Conservation (phyloP, 2,329 filamentous ascomycete species). For the Myrmaecium sp. region DNA sequence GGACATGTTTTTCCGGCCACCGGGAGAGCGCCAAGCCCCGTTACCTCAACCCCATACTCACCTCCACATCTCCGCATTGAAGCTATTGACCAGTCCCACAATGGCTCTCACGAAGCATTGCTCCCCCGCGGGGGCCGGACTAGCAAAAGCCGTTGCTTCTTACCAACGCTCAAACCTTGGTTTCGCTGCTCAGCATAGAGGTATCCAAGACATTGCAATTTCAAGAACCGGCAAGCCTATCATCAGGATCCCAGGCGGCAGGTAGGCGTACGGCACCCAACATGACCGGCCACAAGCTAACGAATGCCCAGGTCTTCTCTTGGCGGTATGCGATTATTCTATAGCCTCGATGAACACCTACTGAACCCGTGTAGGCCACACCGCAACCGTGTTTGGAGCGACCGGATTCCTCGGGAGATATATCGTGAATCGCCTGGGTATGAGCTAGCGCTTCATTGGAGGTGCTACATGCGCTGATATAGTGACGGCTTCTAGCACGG, state of each 20-base stretch:
- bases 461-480: slow-evolving; percentile 2
- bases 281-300: too few relatives aligned
- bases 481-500: slow-evolving; percentile 63
- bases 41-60: slow-evolving; percentile 5
- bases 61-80: slow-evolving; percentile 7
- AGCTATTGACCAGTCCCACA: slow-evolving; percentile 22
- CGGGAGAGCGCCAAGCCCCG: slow-evolving; percentile 2
- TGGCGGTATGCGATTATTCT: slow-evolving; percentile 46
- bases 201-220: slow-evolving; percentile 69
- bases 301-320: slow-evolving; percentile 63
- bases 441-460: slow-evolving; percentile 8
- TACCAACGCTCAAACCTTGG: slow-evolving; percentile 11
- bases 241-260: slow-evolving; percentile 72
- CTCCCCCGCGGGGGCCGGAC: slow-evolving; percentile 20
- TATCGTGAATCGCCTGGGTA: slow-evolving; percentile 88
- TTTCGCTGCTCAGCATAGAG: too few relatives aligned
- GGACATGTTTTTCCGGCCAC: slow-evolving; percentile 3
- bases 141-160: slow-evolving; percentile 14
- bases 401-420: slow-evolving; percentile 92
- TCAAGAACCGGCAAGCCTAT: slow-evolving; percentile 94
- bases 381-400: slow-evolving; percentile 92
- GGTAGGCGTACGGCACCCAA: too few relatives aligned
- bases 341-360: slow-evolving; percentile 6
- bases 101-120: slow-evolving; percentile 24
- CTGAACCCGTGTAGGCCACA: slow-evolving; percentile 52